phyloP scores from a whole-genome alignment of 352 stramenopile genomes.

The Globisporangium solare region DNA sequence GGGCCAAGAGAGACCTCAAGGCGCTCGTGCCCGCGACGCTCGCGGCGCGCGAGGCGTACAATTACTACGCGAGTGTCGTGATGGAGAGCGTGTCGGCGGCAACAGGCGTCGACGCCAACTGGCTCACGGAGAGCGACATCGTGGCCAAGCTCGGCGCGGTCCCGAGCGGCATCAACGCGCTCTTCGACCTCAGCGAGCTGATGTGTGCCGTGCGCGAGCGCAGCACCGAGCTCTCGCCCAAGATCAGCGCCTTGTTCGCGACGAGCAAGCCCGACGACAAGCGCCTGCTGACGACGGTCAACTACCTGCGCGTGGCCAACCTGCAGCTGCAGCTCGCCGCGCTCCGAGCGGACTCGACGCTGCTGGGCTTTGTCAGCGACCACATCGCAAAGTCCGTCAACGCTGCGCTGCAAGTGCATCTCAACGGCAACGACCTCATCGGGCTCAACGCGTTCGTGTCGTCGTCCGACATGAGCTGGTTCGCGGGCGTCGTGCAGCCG shows the following conservation, averaged over 20 bases:
- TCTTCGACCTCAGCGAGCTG: constrained; percentile 2
- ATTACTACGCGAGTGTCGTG: constrained; percentile 16
- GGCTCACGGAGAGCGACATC: not conserved
- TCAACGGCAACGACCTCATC: not conserved
- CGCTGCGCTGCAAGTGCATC: not conserved
- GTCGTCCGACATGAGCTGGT: not conserved
- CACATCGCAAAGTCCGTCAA: constrained; percentile 2
- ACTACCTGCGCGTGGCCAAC: not conserved
- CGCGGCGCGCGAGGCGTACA: constrained; percentile 4
- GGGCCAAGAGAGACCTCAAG: constrained; percentile 10
- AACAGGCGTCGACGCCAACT: not conserved
- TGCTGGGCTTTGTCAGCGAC: not conserved
- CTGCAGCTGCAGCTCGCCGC: not conserved
- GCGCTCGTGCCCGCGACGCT: constrained; percentile 11
- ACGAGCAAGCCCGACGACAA: not conserved
- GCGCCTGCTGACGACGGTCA: not conserved
- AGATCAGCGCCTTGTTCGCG: not conserved
- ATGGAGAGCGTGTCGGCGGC: constrained; percentile 10
- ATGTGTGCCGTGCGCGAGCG: not conserved
- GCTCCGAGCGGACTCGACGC: not conserved
- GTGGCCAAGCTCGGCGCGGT: not conserved
- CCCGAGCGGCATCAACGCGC: not conserved
- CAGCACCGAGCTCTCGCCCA: not conserved
- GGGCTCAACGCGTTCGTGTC: not conserved
- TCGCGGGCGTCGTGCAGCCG: not conserved